Conservation (phyloP, 768 basidiomycete genomes). For the Lentinus brumalis region DNA sequence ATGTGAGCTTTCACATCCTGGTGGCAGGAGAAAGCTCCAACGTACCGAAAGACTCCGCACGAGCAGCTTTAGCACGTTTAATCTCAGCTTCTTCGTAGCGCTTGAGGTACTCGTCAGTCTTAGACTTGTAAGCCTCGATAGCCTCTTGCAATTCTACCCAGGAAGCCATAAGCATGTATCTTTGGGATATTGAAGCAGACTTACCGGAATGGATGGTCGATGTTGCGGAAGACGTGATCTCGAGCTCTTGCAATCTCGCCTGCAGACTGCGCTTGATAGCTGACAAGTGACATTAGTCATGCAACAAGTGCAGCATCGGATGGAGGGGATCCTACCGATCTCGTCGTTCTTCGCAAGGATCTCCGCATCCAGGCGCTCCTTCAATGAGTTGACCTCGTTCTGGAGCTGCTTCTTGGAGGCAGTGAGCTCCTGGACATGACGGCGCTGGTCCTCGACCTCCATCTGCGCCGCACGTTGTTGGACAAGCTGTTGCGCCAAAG, state of each 20-base stretch:
- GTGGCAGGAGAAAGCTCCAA: neutral
- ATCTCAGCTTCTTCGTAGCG: conserved; percentile 71
- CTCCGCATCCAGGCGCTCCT: conserved; percentile 58
- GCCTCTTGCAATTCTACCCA: conserved; percentile 60
- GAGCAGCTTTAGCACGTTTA: conserved; percentile 61
- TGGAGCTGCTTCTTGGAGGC: conserved; percentile 61
- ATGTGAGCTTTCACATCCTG: neutral
- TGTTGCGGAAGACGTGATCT: conserved; percentile 59
- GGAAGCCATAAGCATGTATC: neutral
- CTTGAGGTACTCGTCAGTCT: conserved; percentile 57
- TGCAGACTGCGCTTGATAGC: conserved; percentile 63
- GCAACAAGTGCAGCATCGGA: neutral
- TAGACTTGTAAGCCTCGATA: conserved; percentile 65
- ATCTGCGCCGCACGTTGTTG: conserved; percentile 66
- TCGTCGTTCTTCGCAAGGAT: conserved; percentile 57
- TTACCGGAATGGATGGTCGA: conserved; percentile 61
- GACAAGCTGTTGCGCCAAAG: conserved; percentile 45
- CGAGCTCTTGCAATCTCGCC: conserved; percentile 61
- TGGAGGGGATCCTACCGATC: conserved; percentile 43
- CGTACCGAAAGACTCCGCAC: conserved; percentile 64
- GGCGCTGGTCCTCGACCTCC: conserved; percentile 67
- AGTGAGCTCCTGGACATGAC: conserved; percentile 60
- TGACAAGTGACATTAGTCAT: conserved; percentile 28
- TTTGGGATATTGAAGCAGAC: conserved; percentile 7
- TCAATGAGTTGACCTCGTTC: conserved; percentile 51